A percentile compares a stretch with the other conserved stretches of the same genome.
Evolutionary conservation across 2,329 filamentous ascomycete species (phyloP).

Genomic region (Aulographum hederae): DNA sequence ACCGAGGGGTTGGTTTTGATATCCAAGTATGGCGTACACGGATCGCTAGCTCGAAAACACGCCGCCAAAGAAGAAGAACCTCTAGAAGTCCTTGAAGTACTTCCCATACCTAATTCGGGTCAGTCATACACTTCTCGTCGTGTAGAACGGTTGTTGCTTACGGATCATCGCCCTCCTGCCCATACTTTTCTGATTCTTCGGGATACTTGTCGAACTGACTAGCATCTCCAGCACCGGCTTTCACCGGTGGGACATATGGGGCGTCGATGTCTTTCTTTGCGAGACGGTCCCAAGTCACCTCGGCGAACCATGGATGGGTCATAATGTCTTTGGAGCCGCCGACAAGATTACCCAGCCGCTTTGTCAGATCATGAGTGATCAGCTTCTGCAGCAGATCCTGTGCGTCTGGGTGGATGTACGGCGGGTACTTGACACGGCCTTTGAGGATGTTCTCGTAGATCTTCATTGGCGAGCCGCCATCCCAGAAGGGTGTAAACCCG

Average conservation of each 20-base stretch:
- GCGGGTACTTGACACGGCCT: constrained; percentile 88
- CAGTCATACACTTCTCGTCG: too few relatives aligned
- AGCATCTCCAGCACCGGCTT: constrained; percentile 82
- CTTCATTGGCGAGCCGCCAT: constrained; percentile 92
- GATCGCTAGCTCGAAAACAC: too few relatives aligned
- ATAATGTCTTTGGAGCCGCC: constrained; percentile 85
- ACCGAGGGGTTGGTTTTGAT: too few relatives aligned
- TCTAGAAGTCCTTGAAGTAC: too few relatives aligned
- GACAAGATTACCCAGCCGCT: constrained; percentile 84
- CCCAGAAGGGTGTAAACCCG: constrained; percentile 98
- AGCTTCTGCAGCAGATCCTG: constrained; percentile 82
- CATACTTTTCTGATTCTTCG: constrained; percentile 89
- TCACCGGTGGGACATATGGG: constrained; percentile 89
- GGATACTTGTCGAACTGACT: constrained; percentile 98
- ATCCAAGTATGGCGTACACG: too few relatives aligned
- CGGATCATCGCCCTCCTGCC: constrained; percentile 62
- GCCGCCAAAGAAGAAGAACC: too few relatives aligned
- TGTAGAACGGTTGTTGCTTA: too few relatives aligned
- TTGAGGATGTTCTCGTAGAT: constrained; percentile 99
- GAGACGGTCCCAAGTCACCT: constrained; percentile 93
- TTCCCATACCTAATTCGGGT: too few relatives aligned
- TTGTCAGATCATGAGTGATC: constrained; percentile 88
- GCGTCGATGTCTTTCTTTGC: constrained; percentile 95
- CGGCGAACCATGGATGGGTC: constrained; percentile 87
- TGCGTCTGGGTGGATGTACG: constrained; percentile 86